These are phyloP conservation scores for Ascocoryne sarcoides DNA, from an alignment of 2,329 filamentous ascomycete species.

Conservation along the genomic window DNA sequence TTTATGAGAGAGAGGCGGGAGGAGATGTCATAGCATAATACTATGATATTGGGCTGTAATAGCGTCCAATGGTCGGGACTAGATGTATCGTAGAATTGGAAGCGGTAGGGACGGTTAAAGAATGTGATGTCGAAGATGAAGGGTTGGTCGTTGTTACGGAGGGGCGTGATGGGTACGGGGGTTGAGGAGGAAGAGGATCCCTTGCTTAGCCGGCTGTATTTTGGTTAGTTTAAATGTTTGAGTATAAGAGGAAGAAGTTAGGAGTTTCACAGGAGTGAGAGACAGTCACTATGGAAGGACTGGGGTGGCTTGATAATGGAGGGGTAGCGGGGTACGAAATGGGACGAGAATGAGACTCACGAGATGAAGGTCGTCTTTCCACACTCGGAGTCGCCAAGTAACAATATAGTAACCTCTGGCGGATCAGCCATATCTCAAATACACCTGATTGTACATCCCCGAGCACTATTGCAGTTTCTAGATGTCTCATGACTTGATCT, in stretches of 20 bases:
- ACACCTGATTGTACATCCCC: too few species aligned
- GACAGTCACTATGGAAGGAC: too few species aligned
- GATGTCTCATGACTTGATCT: too few species aligned
- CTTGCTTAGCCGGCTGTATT: conserved; percentile 42
- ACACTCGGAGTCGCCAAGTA: conserved; percentile 48
- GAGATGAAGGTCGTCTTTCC: conserved; percentile 54
- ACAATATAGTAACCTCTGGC: conserved; percentile 41
- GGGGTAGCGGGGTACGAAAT: background rate
- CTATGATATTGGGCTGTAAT: conserved; percentile 48
- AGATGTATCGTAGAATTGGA: conserved; percentile 53
- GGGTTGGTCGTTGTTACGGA: conserved; percentile 51
- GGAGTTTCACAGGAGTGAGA: too few species aligned
- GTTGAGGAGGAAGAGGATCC: conserved; percentile 33
- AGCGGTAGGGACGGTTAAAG: conserved; percentile 38
- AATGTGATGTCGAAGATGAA: conserved; percentile 47
- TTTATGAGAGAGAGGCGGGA: conserved; percentile 49
- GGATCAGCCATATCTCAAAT: conserved; percentile 12
- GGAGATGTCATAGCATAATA: conserved; percentile 55
- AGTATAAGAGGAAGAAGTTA: background rate
- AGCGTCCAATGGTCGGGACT: conserved; percentile 50
- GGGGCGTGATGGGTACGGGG: conserved; percentile 38
- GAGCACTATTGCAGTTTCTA: too few species aligned
- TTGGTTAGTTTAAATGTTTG: background rate
- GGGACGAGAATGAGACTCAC: conserved; percentile 33
- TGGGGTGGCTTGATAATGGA: too few species aligned